These are phyloP conservation scores for Penicillium digitatum DNA, from an alignment of 2,329 filamentous ascomycete species.

Conservation along the genomic window DNA sequence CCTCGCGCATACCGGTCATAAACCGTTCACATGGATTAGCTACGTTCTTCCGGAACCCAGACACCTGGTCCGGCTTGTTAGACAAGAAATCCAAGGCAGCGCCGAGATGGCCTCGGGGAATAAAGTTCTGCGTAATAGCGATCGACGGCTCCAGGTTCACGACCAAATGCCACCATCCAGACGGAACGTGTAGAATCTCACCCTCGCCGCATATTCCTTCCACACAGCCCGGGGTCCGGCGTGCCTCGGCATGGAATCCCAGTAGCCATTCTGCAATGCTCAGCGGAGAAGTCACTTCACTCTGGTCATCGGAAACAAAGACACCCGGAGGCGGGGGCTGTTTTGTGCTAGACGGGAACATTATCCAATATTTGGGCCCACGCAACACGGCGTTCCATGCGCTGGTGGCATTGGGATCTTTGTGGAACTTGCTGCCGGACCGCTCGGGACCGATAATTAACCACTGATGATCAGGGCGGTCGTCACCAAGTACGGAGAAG, in stretches of 20 bases:
- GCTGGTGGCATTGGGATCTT: constrained; percentile 65
- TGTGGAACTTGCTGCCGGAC: constrained; percentile 93
- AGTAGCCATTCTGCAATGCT: constrained; percentile 97
- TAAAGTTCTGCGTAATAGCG: constrained; percentile 93
- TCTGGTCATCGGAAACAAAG: constrained; percentile 81
- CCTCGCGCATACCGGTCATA: constrained; percentile 59
- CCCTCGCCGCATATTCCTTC: constrained; percentile 82
- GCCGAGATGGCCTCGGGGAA: constrained; percentile 68
- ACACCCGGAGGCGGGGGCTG: constrained; percentile 75
- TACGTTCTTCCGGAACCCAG: constrained; percentile 72
- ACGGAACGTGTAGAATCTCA: constrained; percentile 87
- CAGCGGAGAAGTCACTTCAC: constrained; percentile 87
- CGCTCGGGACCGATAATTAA: constrained; percentile 82
- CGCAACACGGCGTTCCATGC: constrained; percentile 94
- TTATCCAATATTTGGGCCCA: constrained; percentile 96
- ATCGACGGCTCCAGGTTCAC: constrained; percentile 82
- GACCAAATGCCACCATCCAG: constrained; percentile 95
- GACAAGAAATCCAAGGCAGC: constrained; percentile 75
- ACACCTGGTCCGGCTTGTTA: constrained; percentile 80
- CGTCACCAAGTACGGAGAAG: constrained; percentile 70
- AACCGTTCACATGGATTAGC: constrained; percentile 72
- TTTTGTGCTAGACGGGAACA: constrained; percentile 73
- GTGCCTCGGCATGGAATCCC: constrained; percentile 79
- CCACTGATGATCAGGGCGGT: constrained; percentile 87
- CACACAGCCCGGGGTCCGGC: constrained; percentile 68